Base-by-base conservation (phyloP, 768 basidiomycete species). In the Hericium erinaceus region DNA sequence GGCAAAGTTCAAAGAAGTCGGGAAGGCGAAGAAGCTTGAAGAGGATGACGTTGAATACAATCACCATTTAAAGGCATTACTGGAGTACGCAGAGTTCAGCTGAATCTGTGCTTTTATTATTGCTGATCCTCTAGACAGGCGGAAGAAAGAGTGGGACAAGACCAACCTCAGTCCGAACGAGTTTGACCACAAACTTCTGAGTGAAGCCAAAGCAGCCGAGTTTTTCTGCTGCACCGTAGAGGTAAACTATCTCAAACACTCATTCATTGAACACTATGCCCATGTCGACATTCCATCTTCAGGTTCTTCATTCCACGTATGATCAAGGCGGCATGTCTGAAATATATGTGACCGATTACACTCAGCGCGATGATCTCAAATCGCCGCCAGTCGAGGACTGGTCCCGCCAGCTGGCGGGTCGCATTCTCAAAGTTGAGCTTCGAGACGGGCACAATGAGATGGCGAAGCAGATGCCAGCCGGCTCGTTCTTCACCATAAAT, bases 201-300 rank as follows among this genome's bases (percentile, higher is more conserved):
- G 26, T 11, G 60, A 58, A 26, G 61, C 40, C 26, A 51, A 57
- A 5, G 55, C 44, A 37, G 54, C 39, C n/a, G 51, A 55, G 16
- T 49, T 62, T 15, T 59, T 63, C 40, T 58, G 59, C 41, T 59
- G 58, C 40, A 63, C 60, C 7, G 62, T 61, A 40, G 62, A 63
- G 58, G 62, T 63, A 9, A 41, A 16, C 1, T 26, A 33, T 33
- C 44, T 46, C 9, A 26, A 26, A 24, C 18, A 22, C 49, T 12
- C 26, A 3, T 37, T 26, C 10, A 51, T 46, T 51, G 20, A 6
- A 24, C 13, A 24, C 24, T n/a, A 46, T 28, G 11, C 28, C 24
- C 7, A 26, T 33, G 9, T 6, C 33, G 33, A 1, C 16, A n/a
- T 26, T 7, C 8, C 3, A 11, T 51, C 11, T 15, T 22, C 28